Conservation (phyloP, 768 basidiomycete species). For the Lentinula aciculospora region DNA sequence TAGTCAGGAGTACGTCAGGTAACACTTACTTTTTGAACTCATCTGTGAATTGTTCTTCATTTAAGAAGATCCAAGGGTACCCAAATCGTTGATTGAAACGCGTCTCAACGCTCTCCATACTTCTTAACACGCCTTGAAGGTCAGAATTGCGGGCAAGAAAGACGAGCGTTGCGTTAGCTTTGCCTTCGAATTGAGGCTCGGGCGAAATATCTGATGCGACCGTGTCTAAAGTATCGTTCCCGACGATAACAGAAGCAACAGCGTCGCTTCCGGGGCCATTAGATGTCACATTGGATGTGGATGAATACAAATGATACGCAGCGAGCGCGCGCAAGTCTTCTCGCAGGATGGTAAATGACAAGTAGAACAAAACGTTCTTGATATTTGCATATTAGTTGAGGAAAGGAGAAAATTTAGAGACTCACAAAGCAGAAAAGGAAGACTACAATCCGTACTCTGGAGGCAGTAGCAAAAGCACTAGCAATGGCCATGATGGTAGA, state of each 20-base stretch:
- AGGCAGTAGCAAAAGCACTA: not conserved
- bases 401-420: not conserved
- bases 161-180: constrained; percentile 57
- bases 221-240: not conserved
- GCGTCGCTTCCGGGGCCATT: not conserved
- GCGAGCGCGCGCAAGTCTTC: not conserved
- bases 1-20: not conserved
- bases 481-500: not conserved
- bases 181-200: constrained; percentile 3
- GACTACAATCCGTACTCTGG: not conserved
- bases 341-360: not conserved
- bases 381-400: not conserved
- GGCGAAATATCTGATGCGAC: not conserved
- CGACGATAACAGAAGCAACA: not conserved
- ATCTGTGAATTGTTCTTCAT: constrained; percentile 52
- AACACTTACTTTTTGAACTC: constrained; percentile 40
- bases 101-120: constrained; percentile 51
- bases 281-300: not conserved
- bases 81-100: constrained; percentile 51
- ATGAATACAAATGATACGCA: not conserved
- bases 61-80: constrained; percentile 63
- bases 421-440: not conserved
- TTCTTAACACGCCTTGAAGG: constrained; percentile 35
- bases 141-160: constrained; percentile 49
- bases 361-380: not conserved